These are phyloP conservation scores for Penicillium occitanis DNA, from an alignment of 2,329 filamentous ascomycete genomes.

Conservation along the genomic window DNA sequence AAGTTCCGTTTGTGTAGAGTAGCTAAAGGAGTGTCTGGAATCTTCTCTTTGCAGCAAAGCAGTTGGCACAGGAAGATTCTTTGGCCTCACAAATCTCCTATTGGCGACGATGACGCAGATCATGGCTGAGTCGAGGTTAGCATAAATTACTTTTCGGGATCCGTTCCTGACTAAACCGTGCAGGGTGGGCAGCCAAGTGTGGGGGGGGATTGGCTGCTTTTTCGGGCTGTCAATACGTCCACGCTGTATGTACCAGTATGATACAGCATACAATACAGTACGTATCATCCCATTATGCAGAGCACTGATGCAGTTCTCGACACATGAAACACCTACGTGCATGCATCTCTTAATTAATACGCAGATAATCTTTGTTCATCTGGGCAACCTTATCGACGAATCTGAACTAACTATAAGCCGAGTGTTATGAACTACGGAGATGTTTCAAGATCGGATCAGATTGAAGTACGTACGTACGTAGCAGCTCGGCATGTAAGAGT, in stretches of 20 bases:
- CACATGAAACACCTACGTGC: background rate
- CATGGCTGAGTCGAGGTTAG: slow-evolving; percentile 3
- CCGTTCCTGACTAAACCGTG: slow-evolving; percentile 13
- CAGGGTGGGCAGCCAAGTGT: background rate
- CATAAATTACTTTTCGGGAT: background rate
- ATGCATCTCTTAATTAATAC: background rate
- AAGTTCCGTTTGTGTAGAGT: background rate
- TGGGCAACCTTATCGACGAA: slow-evolving; percentile 2
- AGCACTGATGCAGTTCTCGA: background rate
- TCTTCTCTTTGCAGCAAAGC: background rate
- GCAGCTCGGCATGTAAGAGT: background rate
- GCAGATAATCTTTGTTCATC: background rate
- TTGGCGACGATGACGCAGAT: slow-evolving; percentile 6
- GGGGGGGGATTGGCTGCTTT: slow-evolving; percentile 10
- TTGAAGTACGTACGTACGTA: background rate
- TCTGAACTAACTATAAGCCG: slow-evolving; percentile 6
- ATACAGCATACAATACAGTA: background rate
- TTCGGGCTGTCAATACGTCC: background rate
- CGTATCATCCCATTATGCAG: background rate
- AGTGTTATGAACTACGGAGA: background rate
- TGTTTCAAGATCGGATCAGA: background rate
- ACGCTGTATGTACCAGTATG: background rate
- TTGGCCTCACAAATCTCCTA: background rate
- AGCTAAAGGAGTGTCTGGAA: background rate
- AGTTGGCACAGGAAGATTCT: background rate